Percentiles rank a stretch among this genome's conserved stretches.
Evolutionary conservation across 179 eudicot genomes (phyloP).

Genomic region (Vitellaria paradoxa): DNA sequence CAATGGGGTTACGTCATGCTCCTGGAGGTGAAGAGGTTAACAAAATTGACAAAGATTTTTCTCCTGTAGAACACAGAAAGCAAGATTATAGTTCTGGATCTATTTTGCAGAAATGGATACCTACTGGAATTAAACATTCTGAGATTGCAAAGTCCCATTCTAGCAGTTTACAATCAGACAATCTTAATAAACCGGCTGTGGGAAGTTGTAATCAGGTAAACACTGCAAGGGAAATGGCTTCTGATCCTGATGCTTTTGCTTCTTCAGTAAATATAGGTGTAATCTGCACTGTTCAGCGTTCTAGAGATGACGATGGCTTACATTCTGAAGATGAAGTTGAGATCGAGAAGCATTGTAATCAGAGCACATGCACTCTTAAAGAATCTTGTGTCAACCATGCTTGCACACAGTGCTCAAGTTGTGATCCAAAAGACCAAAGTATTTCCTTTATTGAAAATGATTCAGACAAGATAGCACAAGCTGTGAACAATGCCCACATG

Average conservation of each 20-base stretch:
- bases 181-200: not conserved
- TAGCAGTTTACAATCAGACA: not conserved
- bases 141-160: not conserved
- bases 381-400: not conserved
- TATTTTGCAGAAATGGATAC: constrained; percentile 17
- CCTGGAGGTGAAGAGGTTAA: constrained; percentile 7
- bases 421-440: not conserved
- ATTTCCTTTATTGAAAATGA: constrained; percentile 10
- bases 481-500: constrained; percentile 23
- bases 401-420: not conserved
- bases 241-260: not conserved
- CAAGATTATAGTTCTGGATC: constrained; percentile 12
- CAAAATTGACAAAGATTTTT: constrained; percentile 9
- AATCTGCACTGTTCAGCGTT: constrained; percentile 1
- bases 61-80: constrained; percentile 8
- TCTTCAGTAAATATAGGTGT: not conserved
- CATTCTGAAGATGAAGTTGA: constrained; percentile 11
- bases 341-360: not conserved
- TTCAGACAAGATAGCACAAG: constrained; percentile 18
- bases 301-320: not conserved
- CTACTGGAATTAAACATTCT: constrained; percentile 15
- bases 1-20: not conserved
- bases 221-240: not conserved
- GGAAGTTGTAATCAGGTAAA: constrained; percentile 2
- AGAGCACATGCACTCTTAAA: not conserved